A percentile compares a stretch with the other conserved stretches of the same genome.
Conservation (phyloP, 441 rosid genomes). For the Aleurites moluccanus region DNA sequence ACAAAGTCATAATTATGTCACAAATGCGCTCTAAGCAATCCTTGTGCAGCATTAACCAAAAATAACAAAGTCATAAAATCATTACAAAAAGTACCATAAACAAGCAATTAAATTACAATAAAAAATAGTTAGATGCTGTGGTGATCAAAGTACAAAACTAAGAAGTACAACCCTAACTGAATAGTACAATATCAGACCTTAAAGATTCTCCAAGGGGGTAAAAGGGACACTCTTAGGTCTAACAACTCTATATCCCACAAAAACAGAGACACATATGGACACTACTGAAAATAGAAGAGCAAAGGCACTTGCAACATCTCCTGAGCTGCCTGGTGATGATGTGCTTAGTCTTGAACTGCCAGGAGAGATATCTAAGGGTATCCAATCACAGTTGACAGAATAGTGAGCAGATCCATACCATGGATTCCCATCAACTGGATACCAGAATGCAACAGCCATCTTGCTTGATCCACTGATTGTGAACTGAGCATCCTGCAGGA, state of each 20-base stretch:
- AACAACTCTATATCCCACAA: conserved; percentile 48
- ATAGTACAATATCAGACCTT: conserved; percentile 37
- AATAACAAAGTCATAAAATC: neutral
- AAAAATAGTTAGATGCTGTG: conserved; percentile 21
- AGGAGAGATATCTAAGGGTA: conserved; percentile 55
- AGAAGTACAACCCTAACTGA: conserved; percentile 35
- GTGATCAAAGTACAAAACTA: conserved; percentile 30
- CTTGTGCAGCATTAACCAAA: neutral
- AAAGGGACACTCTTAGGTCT: conserved; percentile 39
- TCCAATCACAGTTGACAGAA: conserved; percentile 78
- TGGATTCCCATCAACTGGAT: conserved; percentile 71
- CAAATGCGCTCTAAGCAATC: neutral
- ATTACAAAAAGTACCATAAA: conserved; percentile 17
- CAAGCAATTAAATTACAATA: conserved; percentile 20
- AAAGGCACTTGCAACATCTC: conserved; percentile 52
- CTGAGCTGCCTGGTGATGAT: conserved; percentile 44
- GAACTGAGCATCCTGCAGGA: conserved; percentile 84
- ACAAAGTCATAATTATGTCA: neutral
- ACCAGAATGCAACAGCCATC: conserved; percentile 94
- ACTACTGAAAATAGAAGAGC: conserved; percentile 63
- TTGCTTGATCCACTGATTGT: conserved; percentile 64
- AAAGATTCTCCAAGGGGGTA: conserved; percentile 49
- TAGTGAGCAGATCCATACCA: conserved; percentile 92
- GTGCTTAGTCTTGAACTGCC: conserved; percentile 37
- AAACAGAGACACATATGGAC: conserved; percentile 57